Conservation (phyloP, 2,329 filamentous ascomycete species). For the Penicillium sp. region DNA sequence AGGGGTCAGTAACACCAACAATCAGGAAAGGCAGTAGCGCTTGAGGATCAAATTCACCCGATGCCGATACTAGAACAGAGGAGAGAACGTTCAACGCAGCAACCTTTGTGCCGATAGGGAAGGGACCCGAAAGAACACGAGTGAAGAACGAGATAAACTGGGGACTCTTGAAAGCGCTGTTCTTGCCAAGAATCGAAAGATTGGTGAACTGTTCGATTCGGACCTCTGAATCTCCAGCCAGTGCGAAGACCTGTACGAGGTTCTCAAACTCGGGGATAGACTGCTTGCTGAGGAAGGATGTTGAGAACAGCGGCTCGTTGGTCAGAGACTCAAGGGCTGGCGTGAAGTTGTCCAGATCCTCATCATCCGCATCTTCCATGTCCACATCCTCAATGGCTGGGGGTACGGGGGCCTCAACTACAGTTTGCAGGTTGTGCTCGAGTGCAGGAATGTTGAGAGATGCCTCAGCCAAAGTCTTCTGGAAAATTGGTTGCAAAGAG, state of each 20-base stretch:
- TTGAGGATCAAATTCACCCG: conserved; percentile 71
- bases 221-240: conserved; percentile 40
- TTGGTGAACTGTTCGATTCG: conserved; percentile 44
- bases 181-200: conserved; percentile 46
- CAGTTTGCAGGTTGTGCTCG: conserved; percentile 75
- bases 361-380: conserved; percentile 53
- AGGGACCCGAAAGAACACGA: conserved; percentile 74
- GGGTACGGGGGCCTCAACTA: conserved; percentile 66
- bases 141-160: conserved; percentile 78
- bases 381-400: conserved; percentile 57
- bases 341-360: conserved; percentile 40
- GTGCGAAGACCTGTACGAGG: conserved; percentile 47
- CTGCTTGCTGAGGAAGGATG: conserved; percentile 47
- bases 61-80: conserved; percentile 58
- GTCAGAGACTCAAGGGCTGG: conserved; percentile 43
- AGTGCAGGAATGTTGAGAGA: conserved; percentile 75
- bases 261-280: conserved; percentile 45
- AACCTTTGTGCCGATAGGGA: conserved; percentile 70
- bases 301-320: conserved; percentile 36
- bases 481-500: conserved; percentile 67
- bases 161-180: conserved; percentile 61
- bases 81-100: conserved; percentile 72
- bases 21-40: conserved; percentile 82
- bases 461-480: conserved; percentile 69
- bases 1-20: conserved; percentile 74